phyloP scores from a whole-genome alignment of 441 rosid species.

The Gossypium davidsonii region DNA sequence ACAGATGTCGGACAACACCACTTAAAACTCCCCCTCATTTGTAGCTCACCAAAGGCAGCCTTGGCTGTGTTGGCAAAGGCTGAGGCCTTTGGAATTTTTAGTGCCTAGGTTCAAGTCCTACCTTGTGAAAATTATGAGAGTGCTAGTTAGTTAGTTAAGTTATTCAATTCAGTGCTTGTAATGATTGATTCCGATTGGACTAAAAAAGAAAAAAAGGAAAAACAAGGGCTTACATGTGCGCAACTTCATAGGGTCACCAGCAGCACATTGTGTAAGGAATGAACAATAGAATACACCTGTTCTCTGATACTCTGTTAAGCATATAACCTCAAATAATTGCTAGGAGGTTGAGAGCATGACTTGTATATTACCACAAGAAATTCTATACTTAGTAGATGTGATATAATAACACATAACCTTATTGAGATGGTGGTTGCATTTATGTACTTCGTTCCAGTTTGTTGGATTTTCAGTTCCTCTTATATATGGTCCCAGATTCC shows the following conservation, averaged over 20 bases:
- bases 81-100: no score
- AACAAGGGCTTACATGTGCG: background rate
- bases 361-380: background rate
- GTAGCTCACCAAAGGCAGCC: background rate
- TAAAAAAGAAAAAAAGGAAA: no score
- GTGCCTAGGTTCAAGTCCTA: no score
- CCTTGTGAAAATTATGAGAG: no score
- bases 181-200: no score
- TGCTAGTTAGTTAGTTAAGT: no score
- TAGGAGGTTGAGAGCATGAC: background rate
- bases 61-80: no score
- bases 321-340: background rate
- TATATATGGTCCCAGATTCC: background rate
- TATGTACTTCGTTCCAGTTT: background rate
- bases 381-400: background rate
- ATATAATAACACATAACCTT: background rate
- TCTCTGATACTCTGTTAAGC: background rate
- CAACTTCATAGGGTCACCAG: background rate
- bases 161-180: no score
- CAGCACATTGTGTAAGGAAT: background rate
- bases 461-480: background rate
- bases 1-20: background rate
- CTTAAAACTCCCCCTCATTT: background rate
- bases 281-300: background rate
- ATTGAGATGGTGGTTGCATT: background rate